Percentiles rank a stretch among this genome's conserved stretches.
These are phyloP conservation scores for Stemphylium beticola DNA, from an alignment of 2,329 filamentous ascomycete species.

Conservation along the genomic window DNA sequence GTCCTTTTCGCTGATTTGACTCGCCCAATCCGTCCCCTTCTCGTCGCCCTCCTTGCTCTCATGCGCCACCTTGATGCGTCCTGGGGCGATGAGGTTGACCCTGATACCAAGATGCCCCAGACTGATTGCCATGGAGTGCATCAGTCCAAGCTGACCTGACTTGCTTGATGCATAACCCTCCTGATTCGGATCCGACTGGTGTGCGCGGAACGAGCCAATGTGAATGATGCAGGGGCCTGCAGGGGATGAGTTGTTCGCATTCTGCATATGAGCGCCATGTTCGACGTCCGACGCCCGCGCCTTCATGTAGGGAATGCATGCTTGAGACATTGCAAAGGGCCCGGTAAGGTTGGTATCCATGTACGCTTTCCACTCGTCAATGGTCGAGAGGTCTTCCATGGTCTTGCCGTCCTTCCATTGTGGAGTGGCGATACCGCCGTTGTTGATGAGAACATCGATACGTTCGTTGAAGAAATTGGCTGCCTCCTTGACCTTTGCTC, in stretches of 20 bases:
- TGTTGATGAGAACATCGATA: slow-evolving; percentile 50
- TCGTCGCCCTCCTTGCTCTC: slow-evolving; percentile 56
- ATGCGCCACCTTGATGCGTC: slow-evolving; percentile 56
- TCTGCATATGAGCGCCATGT: slow-evolving; percentile 34
- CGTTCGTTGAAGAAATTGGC: slow-evolving; percentile 53
- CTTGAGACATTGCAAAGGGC: slow-evolving; percentile 55
- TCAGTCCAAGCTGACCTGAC: slow-evolving; percentile 58
- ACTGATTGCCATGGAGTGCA: slow-evolving; percentile 58
- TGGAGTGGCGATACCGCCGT: slow-evolving; percentile 46
- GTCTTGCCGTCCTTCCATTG: slow-evolving; percentile 55
- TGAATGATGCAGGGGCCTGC: slow-evolving; percentile 56
- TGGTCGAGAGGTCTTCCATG: slow-evolving; percentile 53
- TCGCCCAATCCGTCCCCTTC: slow-evolving; percentile 49
- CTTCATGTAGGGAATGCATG: slow-evolving; percentile 57
- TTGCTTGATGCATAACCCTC: slow-evolving; percentile 61
- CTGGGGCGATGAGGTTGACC: slow-evolving; percentile 57
- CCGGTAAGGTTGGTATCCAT: slow-evolving; percentile 58
- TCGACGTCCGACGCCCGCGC: slow-evolving; percentile 31
- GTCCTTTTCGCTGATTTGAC: slow-evolving; percentile 49
- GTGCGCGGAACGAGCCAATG: slow-evolving; percentile 55
- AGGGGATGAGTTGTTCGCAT: slow-evolving; percentile 25
- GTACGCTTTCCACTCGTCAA: slow-evolving; percentile 55
- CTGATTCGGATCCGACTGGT: slow-evolving; percentile 56
- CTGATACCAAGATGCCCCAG: slow-evolving; percentile 53
- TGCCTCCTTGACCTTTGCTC: slow-evolving; percentile 49